Conservation (phyloP, 2,329 filamentous ascomycete species). For the Fusarium pininemorale region DNA sequence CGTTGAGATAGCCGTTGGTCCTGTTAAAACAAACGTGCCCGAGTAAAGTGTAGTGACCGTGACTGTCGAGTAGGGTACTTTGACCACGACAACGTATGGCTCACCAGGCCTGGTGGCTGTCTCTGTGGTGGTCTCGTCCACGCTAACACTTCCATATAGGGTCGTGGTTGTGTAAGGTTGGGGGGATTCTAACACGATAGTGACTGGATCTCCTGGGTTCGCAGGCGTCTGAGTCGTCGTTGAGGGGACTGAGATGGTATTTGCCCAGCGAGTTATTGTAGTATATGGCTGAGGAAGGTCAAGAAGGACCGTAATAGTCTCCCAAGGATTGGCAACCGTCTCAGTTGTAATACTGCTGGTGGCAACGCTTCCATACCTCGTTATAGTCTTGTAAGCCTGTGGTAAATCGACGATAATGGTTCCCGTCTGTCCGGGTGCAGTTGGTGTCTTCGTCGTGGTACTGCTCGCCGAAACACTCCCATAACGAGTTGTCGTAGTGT, state of each 20-base stretch:
- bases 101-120: not conserved
- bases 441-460: too few relatives aligned
- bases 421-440: too few relatives aligned
- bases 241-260: rapidly evolving
- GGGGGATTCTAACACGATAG: not conserved
- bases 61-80: not conserved
- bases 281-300: not conserved
- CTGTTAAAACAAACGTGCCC: not conserved
- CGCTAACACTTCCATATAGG: not conserved
- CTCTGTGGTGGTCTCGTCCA: not conserved
- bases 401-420: too few relatives aligned
- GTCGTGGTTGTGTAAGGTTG: not conserved
- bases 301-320: too few relatives aligned
- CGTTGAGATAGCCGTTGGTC: not conserved
- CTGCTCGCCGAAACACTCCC: too few relatives aligned
- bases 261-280: not conserved
- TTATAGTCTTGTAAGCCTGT: too few relatives aligned
- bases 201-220: not conserved
- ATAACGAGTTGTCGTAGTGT: too few relatives aligned
- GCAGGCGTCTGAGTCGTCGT: rapidly evolving
- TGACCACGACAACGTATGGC: not conserved
- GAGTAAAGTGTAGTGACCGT: not conserved
- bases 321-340: too few relatives aligned
- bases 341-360: too few relatives aligned
- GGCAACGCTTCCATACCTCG: too few relatives aligned